A percentile compares a stretch with the other conserved stretches of the same genome.
Conservation (phyloP, 805 yeast species). For the Ogataea dorogensis region DNA sequence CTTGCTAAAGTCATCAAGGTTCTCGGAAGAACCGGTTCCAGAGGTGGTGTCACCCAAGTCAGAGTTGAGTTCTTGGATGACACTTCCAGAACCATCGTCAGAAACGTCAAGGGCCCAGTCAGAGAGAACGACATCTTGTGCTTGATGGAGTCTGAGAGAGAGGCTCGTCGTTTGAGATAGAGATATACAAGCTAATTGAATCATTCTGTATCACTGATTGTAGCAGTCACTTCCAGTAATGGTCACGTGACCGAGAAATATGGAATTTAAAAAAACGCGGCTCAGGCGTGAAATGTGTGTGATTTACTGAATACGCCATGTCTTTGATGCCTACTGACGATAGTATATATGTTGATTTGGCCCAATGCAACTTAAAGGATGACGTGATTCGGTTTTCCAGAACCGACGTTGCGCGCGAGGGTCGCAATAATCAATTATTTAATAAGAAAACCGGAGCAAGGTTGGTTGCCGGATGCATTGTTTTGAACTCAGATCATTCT, state of each 20-base stretch:
- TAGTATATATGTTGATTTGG: conserved; percentile 17
- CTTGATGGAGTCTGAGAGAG: conserved; percentile 99
- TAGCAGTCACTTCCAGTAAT: conserved; percentile 9
- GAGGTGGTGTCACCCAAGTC: conserved; percentile 99
- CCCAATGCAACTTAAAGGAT: conserved; percentile 17
- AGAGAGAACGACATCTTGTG: conserved; percentile 98
- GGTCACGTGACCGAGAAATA: conserved; percentile 17
- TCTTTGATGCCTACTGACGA: conserved; percentile 14
- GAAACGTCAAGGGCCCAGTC: conserved; percentile 97
- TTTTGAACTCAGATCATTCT: conserved; percentile 53
- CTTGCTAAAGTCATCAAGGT: conserved; percentile 99
- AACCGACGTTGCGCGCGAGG: conserved; percentile 45
- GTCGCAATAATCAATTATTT: conserved; percentile 60
- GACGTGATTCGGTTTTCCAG: conserved; percentile 25
- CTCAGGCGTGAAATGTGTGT: too few species aligned
- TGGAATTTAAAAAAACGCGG: too few species aligned
- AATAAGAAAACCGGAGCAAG: conserved; percentile 67
- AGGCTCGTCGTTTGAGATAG: conserved; percentile 94
- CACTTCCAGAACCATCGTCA: conserved; percentile 91
- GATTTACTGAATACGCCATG: conserved; percentile 1
- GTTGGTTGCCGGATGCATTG: conserved; percentile 89
- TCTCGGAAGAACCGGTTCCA: conserved; percentile 99
- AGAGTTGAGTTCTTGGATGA: conserved; percentile 96
- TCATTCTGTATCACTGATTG: conserved; percentile 6
- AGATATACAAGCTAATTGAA: conserved; percentile 13